Evolutionary conservation across 495 filamentous ascomycete genomes (phyloP), one percentile per base, ranked within the genome.

Genomic region (Cercophora newfieldiana): DNA sequence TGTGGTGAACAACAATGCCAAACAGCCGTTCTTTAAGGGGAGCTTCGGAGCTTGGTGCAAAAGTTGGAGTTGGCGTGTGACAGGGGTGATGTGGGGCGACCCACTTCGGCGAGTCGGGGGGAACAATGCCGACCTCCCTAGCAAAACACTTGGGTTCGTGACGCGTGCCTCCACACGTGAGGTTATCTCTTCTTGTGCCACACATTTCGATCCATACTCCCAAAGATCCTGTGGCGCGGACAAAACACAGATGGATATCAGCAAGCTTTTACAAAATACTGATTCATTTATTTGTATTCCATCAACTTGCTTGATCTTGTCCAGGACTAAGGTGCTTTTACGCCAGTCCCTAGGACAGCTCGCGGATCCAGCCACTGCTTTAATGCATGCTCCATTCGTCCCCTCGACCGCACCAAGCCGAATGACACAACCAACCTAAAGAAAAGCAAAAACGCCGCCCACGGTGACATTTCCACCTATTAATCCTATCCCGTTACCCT

Each of bases 351-450:
- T 12, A 37, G 50, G 48, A 61, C 8, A 49, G 28, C 26, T 5
- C n/a, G 60, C 56, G 56, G 65, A 61, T 61, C 49, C 58, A 62
- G 58, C 65, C 49, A 47, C 59, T 56, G 26, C 25, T 21, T n/a
- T 29, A 48, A 25, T 10, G 19, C 26, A 31, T 60, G 19, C 26
- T 47, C 29, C 6, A 47, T 44, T 37, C 60, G 24, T 47, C 33
- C 7, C 29, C n/a, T 22, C 57, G 12, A n/a, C n/a, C 21, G 29
- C 7, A 8, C 7, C 57, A 21, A 24, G n/a, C n/a, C n/a, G n/a
- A n/a, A n/a, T n/a, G n/a, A n/a, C n/a, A n/a, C n/a, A n/a, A n/a
- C n/a, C n/a, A n/a, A n/a, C n/a, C n/a, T n/a, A 18, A 29, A 60
- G 7, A 8, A 31, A 24, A 25, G 22, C 3, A 37, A 60, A 59